Evolutionary conservation across 2,329 filamentous ascomycete species (phyloP), one percentile per base, ranked within the genome.

Genomic region (Aureobasidium subglaciale): DNA sequence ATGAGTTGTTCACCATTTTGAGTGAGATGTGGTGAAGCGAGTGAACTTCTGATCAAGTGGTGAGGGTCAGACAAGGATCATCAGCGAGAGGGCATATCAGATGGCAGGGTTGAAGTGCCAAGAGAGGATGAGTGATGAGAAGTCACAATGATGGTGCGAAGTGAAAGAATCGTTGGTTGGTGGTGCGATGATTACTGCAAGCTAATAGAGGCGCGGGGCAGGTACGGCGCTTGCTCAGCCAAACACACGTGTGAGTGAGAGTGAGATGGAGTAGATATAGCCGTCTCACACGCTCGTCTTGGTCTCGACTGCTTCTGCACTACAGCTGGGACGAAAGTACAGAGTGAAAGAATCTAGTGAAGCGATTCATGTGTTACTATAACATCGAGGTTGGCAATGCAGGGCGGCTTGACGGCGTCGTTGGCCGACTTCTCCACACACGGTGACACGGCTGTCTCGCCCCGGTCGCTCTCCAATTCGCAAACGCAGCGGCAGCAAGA

Each of bases 1-100:
- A 89, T 71, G 95, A 89, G 71, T 93, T 90, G 59, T 86, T 83
- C 85, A 88, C 83, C 85, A 89, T 89, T 46, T n/a, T 46, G 43
- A 8, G 40, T 6, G 20, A 27, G 15, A 16, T 15, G 16, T 15
- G 16, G 22, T 18, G 10, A 16, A 5, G 29, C n/a, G 18, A 24
- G 9, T n/a, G 22, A 27, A 20, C n/a, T n/a, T n/a, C n/a, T n/a
- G n/a, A n/a, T n/a, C n/a, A n/a, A 16, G 15, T 25, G 18, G 40
- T 25, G 34, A 15, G 11, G 13, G 15, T 16, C 8, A 20, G 13
- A 8, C 9, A 41, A 9, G 34, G 20, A 13, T 25, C 15, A 22
- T 13, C 24, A 32, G 22, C 18, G n/a, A 32, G 22, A 46, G 27
- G 16, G 30, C 40, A 35, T 55, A n/a, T 55, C 38, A 45, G 15